Base-by-base conservation (phyloP, 129 eudicot genomes). In the carrot (Daucus carota) region DNA sequence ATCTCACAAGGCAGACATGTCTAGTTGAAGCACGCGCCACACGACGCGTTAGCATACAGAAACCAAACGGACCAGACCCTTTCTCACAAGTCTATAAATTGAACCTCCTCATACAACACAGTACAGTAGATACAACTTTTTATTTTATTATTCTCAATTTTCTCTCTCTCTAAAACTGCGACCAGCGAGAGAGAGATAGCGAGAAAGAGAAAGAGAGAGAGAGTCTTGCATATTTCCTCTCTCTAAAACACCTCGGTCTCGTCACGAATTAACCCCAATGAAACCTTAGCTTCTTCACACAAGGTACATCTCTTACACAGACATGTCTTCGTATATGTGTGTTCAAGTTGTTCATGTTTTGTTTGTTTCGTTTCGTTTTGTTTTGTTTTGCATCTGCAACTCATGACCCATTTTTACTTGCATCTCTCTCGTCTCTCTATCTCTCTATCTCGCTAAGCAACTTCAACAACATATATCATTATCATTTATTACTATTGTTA, bases 311-410 rank as follows among this genome's bases (percentile, higher is more conserved):
- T 71, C 17, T 32, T 66, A 16, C 46, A 65, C 16, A 67, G n/a
- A 22, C 24, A 42, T 42, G 79, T 40, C 72, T 36, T 12, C 16
- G 22, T 38, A 18, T 33, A 14, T 24, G 2, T 65, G 43, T 73
- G 43, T 73, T 44, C 70, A 74, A 78, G 54, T 42, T 57, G 40
- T 46, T 77, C 85, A 81, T 82, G 86, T 74, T 85, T 85, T 79
- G 77, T 77, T 79, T 81, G 40, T 36, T 36, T 36, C 5, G 85
- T 83, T 85, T 76, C 73, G 79, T n/a, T 77, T 79, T 81, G 40
- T 36, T 36, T 36, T 36, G 85, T 83, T 85, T 76, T 76, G 79
- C 81, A 82, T 85, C 89, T 85, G 75, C 38, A 82, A 73, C 81
- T 77, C 28, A 70, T 79, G 41, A 73, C 74, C 88, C 85, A 81